These are phyloP conservation scores for Brassica hybrid DNA, from an alignment of 441 rosid species.

Conservation along the genomic window DNA sequence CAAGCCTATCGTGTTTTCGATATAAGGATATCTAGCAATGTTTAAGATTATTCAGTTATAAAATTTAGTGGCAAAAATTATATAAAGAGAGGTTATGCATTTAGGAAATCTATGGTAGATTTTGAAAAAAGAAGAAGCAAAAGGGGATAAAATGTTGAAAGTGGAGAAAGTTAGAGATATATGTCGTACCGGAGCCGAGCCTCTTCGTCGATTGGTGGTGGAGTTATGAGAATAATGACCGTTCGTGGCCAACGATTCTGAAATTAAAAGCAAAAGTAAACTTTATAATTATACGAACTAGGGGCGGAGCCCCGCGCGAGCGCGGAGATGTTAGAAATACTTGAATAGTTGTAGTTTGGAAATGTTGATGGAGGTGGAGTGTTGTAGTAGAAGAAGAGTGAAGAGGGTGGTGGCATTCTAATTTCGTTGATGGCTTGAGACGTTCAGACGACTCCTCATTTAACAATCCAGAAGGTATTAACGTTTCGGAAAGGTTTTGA, in stretches of 20 bases:
- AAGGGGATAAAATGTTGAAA: background rate
- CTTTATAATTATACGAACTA: background rate
- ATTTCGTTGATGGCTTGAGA: too few species aligned
- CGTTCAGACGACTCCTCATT: too few species aligned
- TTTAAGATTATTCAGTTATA: slow-evolving; percentile 6
- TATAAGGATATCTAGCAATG: slow-evolving; percentile 60
- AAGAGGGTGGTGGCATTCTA: too few species aligned
- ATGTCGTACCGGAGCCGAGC: slow-evolving; percentile 79
- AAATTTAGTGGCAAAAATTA: background rate
- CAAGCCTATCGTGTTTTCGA: slow-evolving; percentile 61
- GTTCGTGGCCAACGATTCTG: slow-evolving; percentile 69
- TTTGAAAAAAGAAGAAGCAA: slow-evolving; percentile 7
- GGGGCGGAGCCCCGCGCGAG: too few species aligned
- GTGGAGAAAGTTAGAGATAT: background rate
- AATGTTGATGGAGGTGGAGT: too few species aligned
- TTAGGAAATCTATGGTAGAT: background rate
- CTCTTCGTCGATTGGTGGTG: slow-evolving; percentile 88
- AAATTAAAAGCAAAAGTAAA: background rate
- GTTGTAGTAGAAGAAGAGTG: too few species aligned
- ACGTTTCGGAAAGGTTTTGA: too few species aligned
- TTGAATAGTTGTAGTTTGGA: too few species aligned
- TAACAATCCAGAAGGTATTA: too few species aligned
- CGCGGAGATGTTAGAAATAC: too few species aligned
- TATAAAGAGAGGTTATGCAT: background rate
- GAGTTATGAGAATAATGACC: slow-evolving; percentile 67